Evolutionary conservation across 1,284 basidiomycete species (phyloP).

Genomic region (Gomphus bonarii): DNA sequence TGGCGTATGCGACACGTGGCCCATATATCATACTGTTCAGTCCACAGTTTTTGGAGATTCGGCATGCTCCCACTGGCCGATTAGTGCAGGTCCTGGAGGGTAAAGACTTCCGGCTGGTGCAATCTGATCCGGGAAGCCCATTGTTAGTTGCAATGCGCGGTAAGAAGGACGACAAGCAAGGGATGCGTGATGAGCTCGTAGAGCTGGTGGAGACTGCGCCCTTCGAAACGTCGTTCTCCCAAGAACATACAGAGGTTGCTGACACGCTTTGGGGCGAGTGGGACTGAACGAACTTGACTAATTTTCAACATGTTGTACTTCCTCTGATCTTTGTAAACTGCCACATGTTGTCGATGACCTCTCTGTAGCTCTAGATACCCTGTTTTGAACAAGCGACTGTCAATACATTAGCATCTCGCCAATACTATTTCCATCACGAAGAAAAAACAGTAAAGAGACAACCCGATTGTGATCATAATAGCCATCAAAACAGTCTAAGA

Average conservation of each 20-base stretch:
- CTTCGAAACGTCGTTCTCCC: not conserved
- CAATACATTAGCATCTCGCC: not conserved
- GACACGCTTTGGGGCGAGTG: conserved; percentile 13
- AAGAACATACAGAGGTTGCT: not conserved
- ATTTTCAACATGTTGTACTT: not conserved
- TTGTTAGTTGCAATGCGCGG: conserved; percentile 49
- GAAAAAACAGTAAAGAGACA: not conserved
- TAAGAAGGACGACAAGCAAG: conserved; percentile 43
- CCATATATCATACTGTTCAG: conserved; percentile 63
- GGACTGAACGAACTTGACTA: conserved; percentile 5
- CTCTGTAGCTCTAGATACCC: not conserved
- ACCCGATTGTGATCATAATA: not conserved
- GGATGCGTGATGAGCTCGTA: conserved; percentile 48
- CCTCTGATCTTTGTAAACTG: not conserved
- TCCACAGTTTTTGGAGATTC: conserved; percentile 59
- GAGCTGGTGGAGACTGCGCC: conserved; percentile 56
- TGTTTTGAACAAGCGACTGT: not conserved
- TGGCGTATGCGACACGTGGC: conserved; percentile 46
- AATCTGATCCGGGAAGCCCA: conserved; percentile 36
- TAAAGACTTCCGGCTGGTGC: conserved; percentile 51
- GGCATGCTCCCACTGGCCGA: conserved; percentile 46
- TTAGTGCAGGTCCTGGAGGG: conserved; percentile 70
- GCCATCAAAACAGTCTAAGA: not conserved
- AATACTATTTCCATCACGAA: not conserved
- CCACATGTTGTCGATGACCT: not conserved